Conservation (phyloP, 352 stramenopile species). For the Thalassiosira exigua region DNA sequence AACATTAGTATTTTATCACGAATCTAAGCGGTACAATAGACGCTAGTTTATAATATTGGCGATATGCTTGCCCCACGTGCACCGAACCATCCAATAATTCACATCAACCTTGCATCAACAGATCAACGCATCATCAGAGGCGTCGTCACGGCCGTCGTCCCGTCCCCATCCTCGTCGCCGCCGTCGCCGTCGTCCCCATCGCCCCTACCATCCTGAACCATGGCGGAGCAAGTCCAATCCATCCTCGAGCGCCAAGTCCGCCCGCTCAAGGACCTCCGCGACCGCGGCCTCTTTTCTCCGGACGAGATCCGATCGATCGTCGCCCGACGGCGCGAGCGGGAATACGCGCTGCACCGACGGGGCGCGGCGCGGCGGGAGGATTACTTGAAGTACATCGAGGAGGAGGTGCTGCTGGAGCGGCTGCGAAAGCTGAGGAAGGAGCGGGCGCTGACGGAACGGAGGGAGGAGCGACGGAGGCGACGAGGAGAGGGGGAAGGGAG, state of each 20-base stretch:
- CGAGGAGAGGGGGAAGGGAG: constrained; percentile 24
- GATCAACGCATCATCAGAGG: no score
- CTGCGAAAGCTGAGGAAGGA: constrained; percentile 68
- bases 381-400: constrained; percentile 81
- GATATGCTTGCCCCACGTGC: no score
- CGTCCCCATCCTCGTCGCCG: no score
- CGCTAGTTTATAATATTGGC: no score
- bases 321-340: constrained; percentile 65
- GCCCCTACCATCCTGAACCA: constrained; percentile 31
- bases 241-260: constrained; percentile 81
- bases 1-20: no score
- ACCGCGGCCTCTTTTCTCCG: constrained; percentile 71
- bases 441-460: constrained; percentile 45
- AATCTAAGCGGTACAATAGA: no score
- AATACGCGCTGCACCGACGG: constrained; percentile 76
- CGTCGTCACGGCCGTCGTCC: no score
- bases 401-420: constrained; percentile 72
- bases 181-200: no score
- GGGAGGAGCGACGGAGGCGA: constrained; percentile 5
- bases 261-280: constrained; percentile 72
- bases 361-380: constrained; percentile 61
- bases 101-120: no score
- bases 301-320: constrained; percentile 79
- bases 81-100: no score
- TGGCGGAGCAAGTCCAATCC: constrained; percentile 85